phyloP scores from a whole-genome alignment of 495 filamentous ascomycete species.

The Aspergillus diversus region DNA sequence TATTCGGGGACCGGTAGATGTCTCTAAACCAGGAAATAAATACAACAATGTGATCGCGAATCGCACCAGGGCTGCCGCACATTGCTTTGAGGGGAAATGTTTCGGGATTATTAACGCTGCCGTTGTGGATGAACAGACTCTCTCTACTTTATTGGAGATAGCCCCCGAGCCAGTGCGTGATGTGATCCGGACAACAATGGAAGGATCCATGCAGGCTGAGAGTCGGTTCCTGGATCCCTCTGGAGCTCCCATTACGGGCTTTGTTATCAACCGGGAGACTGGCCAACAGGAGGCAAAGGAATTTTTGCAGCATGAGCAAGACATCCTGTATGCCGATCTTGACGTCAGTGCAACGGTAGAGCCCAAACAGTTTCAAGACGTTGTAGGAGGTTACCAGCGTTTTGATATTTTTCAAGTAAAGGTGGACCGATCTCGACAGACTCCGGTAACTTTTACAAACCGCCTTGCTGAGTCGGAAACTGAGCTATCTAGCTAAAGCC shows the following conservation, averaged over 20 bases:
- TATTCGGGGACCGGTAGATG: constrained; percentile 19
- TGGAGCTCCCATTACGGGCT: constrained; percentile 32
- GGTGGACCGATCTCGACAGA: constrained; percentile 32
- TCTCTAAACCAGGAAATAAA: constrained; percentile 24
- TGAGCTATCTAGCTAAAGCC: background rate
- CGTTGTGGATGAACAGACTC: constrained; percentile 31
- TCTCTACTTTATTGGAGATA: constrained; percentile 19
- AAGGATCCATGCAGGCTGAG: constrained; percentile 31
- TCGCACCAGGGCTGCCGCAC: constrained; percentile 39
- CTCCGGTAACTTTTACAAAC: constrained; percentile 13
- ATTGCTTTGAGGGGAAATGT: constrained; percentile 52
- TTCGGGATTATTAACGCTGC: constrained; percentile 45
- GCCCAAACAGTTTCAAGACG: constrained; percentile 50
- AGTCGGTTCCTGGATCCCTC: constrained; percentile 46
- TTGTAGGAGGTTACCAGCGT: constrained; percentile 48
- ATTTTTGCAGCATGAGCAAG: constrained; percentile 39
- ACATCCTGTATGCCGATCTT: constrained; percentile 47
- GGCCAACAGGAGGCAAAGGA: constrained; percentile 25
- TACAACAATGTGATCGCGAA: constrained; percentile 50
- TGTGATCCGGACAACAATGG: constrained; percentile 16
- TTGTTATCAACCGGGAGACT: constrained; percentile 23
- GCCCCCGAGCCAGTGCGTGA: constrained; percentile 6
- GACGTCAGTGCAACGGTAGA: constrained; percentile 43
- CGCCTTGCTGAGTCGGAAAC: background rate
- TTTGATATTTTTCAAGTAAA: constrained; percentile 46